Evolutionary conservation across 2,329 filamentous ascomycete species (phyloP).

Genomic region (Pseudodiploospora longispora): DNA sequence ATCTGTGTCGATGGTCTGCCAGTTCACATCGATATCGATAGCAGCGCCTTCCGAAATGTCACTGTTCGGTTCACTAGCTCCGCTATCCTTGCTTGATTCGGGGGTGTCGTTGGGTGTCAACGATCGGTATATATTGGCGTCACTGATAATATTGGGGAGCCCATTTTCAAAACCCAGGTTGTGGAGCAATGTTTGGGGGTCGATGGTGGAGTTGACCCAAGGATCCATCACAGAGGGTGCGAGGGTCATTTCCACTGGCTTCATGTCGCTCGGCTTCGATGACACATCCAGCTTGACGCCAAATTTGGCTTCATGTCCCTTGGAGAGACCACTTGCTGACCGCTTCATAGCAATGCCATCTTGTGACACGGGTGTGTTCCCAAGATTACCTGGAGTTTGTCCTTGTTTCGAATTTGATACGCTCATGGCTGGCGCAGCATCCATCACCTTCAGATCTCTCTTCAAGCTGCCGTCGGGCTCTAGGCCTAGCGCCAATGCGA

Average conservation of each 20-base stretch:
- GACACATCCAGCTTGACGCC: constrained; percentile 20
- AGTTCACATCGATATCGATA: constrained; percentile 46
- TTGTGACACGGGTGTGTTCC: constrained; percentile 42
- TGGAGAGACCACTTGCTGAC: constrained; percentile 38
- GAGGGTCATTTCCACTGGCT: constrained; percentile 15
- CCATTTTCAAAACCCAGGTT: constrained; percentile 27
- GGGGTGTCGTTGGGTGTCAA: constrained; percentile 56
- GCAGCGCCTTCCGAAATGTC: constrained; percentile 49
- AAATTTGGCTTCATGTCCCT: constrained; percentile 26
- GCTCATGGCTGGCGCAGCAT: constrained; percentile 29
- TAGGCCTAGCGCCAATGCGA: constrained; percentile 42
- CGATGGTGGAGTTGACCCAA: constrained; percentile 39
- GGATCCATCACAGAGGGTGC: constrained; percentile 14
- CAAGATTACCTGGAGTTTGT: constrained; percentile 36
- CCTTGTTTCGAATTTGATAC: constrained; percentile 38
- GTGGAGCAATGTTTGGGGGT: constrained; percentile 36
- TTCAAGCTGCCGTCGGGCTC: constrained; percentile 40
- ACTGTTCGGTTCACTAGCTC: constrained; percentile 52
- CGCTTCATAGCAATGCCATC: constrained; percentile 41
- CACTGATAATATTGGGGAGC: constrained; percentile 38
- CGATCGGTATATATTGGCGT: constrained; percentile 46
- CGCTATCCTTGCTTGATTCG: constrained; percentile 54
- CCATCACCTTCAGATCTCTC: constrained; percentile 22
- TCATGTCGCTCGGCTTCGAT: constrained; percentile 22
- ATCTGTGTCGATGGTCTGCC: constrained; percentile 41